phyloP scores from a whole-genome alignment of 2,329 filamentous ascomycete species.

The Xenoacremonium recifei region DNA sequence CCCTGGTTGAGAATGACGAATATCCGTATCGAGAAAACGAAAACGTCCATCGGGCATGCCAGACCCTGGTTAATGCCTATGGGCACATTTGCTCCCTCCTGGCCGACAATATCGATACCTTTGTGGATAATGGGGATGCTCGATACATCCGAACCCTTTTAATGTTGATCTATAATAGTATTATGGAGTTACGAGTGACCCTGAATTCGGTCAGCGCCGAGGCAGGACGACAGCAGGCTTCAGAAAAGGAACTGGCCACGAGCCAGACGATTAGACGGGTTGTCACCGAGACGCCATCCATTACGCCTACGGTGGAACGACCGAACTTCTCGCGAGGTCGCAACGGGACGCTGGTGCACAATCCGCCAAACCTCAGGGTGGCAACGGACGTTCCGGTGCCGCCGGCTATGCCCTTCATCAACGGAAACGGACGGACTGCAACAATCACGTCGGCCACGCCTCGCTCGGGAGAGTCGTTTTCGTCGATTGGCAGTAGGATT shows the following conservation, averaged over 20 bases:
- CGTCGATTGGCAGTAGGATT: conserved; percentile 47
- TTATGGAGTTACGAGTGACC: conserved; percentile 63
- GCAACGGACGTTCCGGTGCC: conserved; percentile 51
- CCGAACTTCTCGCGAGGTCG: conserved; percentile 32
- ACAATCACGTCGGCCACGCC: conserved; percentile 65
- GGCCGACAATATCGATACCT: conserved; percentile 60
- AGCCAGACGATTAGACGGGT: conserved; percentile 48
- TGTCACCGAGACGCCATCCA: conserved; percentile 50
- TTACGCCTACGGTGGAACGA: conserved; percentile 52
- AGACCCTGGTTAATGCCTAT: conserved; percentile 63
- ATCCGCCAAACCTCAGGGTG: conserved; percentile 54
- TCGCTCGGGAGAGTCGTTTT: conserved; percentile 79
- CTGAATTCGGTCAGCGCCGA: conserved; percentile 34
- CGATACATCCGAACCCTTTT: conserved; percentile 65
- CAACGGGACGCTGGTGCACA: conserved; percentile 42
- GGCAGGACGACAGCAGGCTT: conserved; percentile 17
- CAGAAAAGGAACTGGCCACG: conserved; percentile 17
- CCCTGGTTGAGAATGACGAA: conserved; percentile 46
- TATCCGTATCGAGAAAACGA: conserved; percentile 56
- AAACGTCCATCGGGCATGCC: conserved; percentile 61
- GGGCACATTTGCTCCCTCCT: conserved; percentile 63
- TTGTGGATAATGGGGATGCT: conserved; percentile 64
- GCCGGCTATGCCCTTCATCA: conserved; percentile 44
- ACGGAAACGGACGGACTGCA: conserved; percentile 48
- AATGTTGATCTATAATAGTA: conserved; percentile 64